Base-by-base conservation (phyloP, 352 stramenopile genomes). In the Phytophthora brassicae region DNA sequence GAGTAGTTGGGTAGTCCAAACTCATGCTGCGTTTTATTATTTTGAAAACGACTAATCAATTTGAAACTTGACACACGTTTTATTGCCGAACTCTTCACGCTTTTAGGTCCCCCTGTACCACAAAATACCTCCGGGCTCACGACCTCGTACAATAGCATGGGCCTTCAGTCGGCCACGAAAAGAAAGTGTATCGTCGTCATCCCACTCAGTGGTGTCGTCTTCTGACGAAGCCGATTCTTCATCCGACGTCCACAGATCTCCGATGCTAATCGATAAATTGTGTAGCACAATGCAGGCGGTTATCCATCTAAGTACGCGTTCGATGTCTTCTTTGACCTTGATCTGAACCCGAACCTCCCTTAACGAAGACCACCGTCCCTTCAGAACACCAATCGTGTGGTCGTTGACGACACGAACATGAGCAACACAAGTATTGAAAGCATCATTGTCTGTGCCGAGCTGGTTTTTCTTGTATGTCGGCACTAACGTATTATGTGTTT, bases 241-340 rank as follows among this genome's bases (percentile, higher is more conserved):
- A 31, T 31, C 26, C 26, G 26, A 31, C 8, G 8, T 31, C 26
- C 26, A 31, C n/a, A 3, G 9, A 49, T 33, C 42, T 19, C 22
- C 42, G 7, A 33, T 14, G 6, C 9, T 33, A 14, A 49, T 35
- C 20, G 33, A 14, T 22, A 49, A 19, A 17, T 49, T 49, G 22
- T 56, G 36, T 60, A 49, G 42, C 6, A 36, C 23, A 20, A 31
- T 22, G n/a, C 42, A 49, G 20, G 42, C 42, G 13, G 12, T 49
- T 31, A 49, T 17, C 42, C 42, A 49, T 33, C 42, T 20, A 8
- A 49, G 42, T 17, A 49, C 22, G 22, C 42, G 42, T 13, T 49
- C 7, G 3, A 49, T 16, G 19, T 49, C 42, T 33, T 49, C 42
- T 13, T 49, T 49, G 8, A 17, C 20, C n/a, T 49, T 49, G 3